These are phyloP conservation scores for Penicillium bialowiezense DNA, from an alignment of 495 filamentous ascomycete species.

Conservation along the genomic window DNA sequence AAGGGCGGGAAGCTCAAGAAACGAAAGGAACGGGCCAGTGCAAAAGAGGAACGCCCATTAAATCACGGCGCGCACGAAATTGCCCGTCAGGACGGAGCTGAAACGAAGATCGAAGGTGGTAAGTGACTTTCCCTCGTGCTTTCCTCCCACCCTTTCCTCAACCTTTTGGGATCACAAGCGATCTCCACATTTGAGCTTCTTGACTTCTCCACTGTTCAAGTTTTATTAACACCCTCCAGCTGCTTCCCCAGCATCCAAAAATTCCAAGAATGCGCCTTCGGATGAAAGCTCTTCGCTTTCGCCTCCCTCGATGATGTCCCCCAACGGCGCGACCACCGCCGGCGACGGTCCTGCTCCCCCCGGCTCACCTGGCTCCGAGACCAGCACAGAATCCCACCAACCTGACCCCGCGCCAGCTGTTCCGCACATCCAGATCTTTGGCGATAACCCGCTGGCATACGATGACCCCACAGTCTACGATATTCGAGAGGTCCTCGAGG, in stretches of 20 bases:
- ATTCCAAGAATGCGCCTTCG: slow-evolving; percentile 51
- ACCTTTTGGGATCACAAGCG: slow-evolving; percentile 13
- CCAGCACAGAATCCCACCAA: slow-evolving; percentile 67
- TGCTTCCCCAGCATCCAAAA: slow-evolving; percentile 46
- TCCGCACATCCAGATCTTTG: slow-evolving; percentile 78
- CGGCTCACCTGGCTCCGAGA: slow-evolving; percentile 54
- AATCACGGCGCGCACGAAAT: slow-evolving; percentile 61
- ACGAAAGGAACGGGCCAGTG: slow-evolving; percentile 47
- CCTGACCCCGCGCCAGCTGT: slow-evolving; percentile 73
- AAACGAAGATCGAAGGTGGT: slow-evolving; percentile 58
- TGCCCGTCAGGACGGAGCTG: slow-evolving; percentile 64
- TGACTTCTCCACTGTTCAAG: slow-evolving; percentile 7
- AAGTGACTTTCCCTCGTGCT: slow-evolving; percentile 31
- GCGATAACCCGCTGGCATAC: slow-evolving; percentile 85
- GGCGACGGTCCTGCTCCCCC: slow-evolving; percentile 40
- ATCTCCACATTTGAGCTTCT: slow-evolving; percentile 10
- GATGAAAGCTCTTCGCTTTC: slow-evolving; percentile 60
- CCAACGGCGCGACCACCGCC: slow-evolving; percentile 50
- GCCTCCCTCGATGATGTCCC: slow-evolving; percentile 51
- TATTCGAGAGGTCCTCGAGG: slow-evolving; percentile 68
- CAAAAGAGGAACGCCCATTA: slow-evolving; percentile 56
- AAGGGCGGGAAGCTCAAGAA: slow-evolving; percentile 51
- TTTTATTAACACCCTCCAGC: slow-evolving; percentile 23
- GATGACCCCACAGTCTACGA: slow-evolving; percentile 94
- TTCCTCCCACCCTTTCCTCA: slow-evolving; percentile 5